Percentiles rank a stretch among this genome's conserved stretches.
Conservation (phyloP, 2,329 filamentous ascomycete genomes). For the Fusarium subglutinans region DNA sequence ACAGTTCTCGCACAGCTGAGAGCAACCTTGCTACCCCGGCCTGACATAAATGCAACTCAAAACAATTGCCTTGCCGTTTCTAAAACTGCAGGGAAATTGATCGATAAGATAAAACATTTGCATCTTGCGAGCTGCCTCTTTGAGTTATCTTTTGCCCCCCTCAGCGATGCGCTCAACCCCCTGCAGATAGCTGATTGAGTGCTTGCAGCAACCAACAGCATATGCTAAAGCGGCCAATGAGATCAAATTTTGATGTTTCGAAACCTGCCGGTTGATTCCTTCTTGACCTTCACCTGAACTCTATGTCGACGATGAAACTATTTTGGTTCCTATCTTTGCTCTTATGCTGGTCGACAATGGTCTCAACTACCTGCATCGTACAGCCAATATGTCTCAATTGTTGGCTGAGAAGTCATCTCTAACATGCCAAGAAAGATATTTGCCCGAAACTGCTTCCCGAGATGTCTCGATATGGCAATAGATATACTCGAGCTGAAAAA, state of each 20-base stretch:
- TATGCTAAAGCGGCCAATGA: constrained; percentile 51
- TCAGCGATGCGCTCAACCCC: not conserved
- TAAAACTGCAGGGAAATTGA: not conserved
- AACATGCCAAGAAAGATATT: not conserved
- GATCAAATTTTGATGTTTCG: not conserved
- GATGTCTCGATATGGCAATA: not conserved
- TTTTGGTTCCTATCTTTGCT: not conserved
- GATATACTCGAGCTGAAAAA: not conserved
- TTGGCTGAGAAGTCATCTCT: not conserved
- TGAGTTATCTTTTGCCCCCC: not conserved
- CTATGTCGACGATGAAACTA: not conserved
- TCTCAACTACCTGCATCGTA: not conserved
- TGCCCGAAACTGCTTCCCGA: not conserved
- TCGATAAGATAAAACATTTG: not conserved
- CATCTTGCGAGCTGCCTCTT: not conserved
- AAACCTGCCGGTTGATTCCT: constrained; percentile 2
- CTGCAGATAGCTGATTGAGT: constrained; percentile 27
- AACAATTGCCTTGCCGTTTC: not conserved
- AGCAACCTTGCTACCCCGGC: not conserved
- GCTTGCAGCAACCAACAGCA: constrained; percentile 35
- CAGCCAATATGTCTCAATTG: not conserved
- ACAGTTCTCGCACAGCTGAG: not conserved
- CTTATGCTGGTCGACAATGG: not conserved
- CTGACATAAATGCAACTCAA: not conserved
- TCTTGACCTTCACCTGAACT: not conserved